Evolutionary conservation across 139 green algal species (phyloP).

Genomic region (Picochlorum sp.): DNA sequence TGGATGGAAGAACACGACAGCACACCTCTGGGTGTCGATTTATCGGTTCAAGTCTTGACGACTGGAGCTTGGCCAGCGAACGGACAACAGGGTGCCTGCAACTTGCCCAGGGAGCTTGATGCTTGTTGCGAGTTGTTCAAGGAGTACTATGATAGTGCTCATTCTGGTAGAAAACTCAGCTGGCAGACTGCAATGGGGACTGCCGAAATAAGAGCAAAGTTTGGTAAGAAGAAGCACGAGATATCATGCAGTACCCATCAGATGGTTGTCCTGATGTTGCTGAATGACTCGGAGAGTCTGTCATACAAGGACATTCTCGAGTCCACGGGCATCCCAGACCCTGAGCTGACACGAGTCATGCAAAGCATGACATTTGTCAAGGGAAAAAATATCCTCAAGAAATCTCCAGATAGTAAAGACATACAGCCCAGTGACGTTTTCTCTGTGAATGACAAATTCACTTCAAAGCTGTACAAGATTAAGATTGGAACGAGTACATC

Average conservation of each 20-base stretch:
- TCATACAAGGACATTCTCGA: slow-evolving; percentile 54
- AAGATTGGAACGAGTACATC: slow-evolving; percentile 55
- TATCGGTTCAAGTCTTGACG: slow-evolving; percentile 88
- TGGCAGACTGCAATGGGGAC: slow-evolving; percentile 96
- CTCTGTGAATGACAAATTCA: slow-evolving; percentile 79
- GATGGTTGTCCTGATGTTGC: slow-evolving; percentile 88
- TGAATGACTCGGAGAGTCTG: slow-evolving; percentile 76
- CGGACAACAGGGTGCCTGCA: slow-evolving; percentile 46
- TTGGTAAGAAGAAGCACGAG: slow-evolving; percentile 68
- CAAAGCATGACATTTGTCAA: slow-evolving; percentile 85
- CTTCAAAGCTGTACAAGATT: slow-evolving; percentile 74
- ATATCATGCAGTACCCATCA: slow-evolving; percentile 89
- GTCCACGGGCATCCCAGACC: slow-evolving; percentile 67
- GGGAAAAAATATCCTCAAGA: slow-evolving; percentile 87
- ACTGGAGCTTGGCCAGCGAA: slow-evolving; percentile 82
- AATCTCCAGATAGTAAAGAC: slow-evolving; percentile 78
- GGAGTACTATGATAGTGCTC: slow-evolving; percentile 68
- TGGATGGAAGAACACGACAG: slow-evolving; percentile 25
- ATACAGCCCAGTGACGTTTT: slow-evolving; percentile 78
- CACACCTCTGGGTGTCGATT: slow-evolving; percentile 52
- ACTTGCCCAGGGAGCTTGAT: slow-evolving; percentile 77
- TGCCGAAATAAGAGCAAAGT: slow-evolving; percentile 73
- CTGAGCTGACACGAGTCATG: slow-evolving; percentile 81
- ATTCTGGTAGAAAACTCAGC: slow-evolving; percentile 69
- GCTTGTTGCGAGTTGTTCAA: slow-evolving; percentile 62